These are phyloP conservation scores for Coelastrella sp. DNA, from an alignment of 139 green algal species.

Conservation along the genomic window DNA sequence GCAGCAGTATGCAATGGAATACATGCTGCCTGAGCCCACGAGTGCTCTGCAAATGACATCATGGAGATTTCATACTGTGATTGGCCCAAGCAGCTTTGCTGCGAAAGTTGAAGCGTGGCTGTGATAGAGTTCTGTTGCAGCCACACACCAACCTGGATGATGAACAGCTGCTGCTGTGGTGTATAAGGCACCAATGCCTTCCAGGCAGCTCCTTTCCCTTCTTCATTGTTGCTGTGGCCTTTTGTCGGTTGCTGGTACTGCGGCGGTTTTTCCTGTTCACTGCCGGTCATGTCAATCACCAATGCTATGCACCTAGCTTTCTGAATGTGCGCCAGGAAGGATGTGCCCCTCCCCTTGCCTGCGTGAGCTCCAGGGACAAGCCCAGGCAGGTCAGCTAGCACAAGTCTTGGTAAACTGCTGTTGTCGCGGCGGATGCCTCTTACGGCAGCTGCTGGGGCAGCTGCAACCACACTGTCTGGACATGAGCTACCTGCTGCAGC, in stretches of 20 bases:
- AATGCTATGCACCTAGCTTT: conserved; percentile 64
- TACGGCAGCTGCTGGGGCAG: neutral
- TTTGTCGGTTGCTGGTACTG: neutral
- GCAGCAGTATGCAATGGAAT: neutral
- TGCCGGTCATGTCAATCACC: conserved; percentile 72
- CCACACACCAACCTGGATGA: conserved; percentile 56
- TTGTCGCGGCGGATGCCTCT: neutral
- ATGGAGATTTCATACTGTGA: too few species aligned
- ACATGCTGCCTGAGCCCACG: neutral
- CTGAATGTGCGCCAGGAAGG: conserved; percentile 81
- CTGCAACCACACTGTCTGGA: neutral
- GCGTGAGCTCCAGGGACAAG: conserved; percentile 48
- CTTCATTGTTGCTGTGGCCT: neutral
- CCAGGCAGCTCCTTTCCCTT: neutral
- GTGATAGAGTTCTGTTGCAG: neutral
- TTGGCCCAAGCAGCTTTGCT: too few species aligned
- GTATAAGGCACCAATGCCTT: conserved; percentile 1
- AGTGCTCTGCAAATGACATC: too few species aligned
- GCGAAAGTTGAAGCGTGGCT: neutral
- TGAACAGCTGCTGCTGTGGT: conserved; percentile 64
- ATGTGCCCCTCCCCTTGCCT: conserved; percentile 71
- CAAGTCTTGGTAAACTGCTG: conserved; percentile 1
- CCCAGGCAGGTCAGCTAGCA: conserved; percentile 44
- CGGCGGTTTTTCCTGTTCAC: neutral
- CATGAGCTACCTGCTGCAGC: neutral